Conservation (phyloP, 164 flowering plant genomes). For the Chloranthus sessilifolius region DNA sequence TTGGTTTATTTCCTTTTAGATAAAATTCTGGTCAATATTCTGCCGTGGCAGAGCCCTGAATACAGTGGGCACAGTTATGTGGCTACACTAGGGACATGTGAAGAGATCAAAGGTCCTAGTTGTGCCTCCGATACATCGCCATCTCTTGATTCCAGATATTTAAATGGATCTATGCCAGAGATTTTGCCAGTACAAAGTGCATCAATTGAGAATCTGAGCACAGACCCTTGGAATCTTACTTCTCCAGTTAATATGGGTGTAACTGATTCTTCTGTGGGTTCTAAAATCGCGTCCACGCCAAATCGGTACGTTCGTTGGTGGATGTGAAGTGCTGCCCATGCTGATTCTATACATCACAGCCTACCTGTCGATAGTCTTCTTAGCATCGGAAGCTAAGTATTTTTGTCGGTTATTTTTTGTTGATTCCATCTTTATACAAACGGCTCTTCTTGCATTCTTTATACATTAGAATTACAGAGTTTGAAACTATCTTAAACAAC, state of each 20-base stretch:
- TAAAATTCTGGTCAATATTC: neutral
- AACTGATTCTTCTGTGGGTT: neutral
- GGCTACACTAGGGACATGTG: neutral
- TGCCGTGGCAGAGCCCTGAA: neutral
- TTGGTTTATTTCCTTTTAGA: neutral
- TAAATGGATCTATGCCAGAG: neutral
- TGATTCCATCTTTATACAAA: too few species aligned
- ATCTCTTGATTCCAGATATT: neutral
- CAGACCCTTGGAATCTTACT: neutral
- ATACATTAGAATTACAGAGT: too few species aligned
- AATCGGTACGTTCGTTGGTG: neutral
- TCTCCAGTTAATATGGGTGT: neutral
- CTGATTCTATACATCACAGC: neutral
- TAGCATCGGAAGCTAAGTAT: slow-evolving; percentile 7
- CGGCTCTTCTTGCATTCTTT: too few species aligned
- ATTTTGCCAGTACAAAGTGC: neutral
- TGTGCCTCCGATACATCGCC: neutral
- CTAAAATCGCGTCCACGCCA: neutral
- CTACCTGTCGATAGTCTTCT: slow-evolving; percentile 1
- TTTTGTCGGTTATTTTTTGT: too few species aligned
- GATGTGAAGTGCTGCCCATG: neutral
- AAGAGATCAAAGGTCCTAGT: neutral
- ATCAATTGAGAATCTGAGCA: neutral
- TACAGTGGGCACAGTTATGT: neutral
- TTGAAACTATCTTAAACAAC: too few species aligned